Conservation (phyloP, 176 grass and related monocot genomes). For the Eragrostis curvula region DNA sequence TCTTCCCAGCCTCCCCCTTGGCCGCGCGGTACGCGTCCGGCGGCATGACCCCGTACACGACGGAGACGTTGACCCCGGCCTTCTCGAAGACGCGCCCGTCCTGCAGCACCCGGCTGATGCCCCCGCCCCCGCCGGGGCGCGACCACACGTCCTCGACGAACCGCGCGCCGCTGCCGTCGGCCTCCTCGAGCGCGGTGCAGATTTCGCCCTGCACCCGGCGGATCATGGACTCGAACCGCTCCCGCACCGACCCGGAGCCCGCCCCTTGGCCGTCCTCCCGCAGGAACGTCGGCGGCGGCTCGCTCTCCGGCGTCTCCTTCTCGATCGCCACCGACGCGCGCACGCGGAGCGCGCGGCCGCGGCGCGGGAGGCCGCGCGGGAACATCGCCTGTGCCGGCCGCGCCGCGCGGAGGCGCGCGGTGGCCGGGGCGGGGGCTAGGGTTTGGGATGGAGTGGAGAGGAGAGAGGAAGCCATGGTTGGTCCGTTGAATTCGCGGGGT, state of each 20-base stretch:
- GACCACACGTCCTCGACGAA: conserved; percentile 99
- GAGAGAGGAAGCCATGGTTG: conserved; percentile 60
- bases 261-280: conserved; percentile 56
- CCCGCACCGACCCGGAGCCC: conserved; percentile 74
- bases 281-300: conserved; percentile 88
- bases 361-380: background rate
- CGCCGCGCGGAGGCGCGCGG: background rate
- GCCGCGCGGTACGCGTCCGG: conserved; percentile 95
- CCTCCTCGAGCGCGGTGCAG: conserved; percentile 83
- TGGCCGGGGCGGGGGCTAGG: conserved; percentile 15
- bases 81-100: conserved; percentile 93
- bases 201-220: conserved; percentile 83
- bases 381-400: background rate
- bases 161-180: conserved; percentile 62
- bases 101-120: conserved; percentile 95
- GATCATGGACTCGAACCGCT: conserved; percentile 96
- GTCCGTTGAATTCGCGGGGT: background rate
- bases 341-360: conserved; percentile 35
- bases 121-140: conserved; percentile 79
- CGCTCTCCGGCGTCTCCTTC: conserved; percentile 94
- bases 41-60: conserved; percentile 93
- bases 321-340: conserved; percentile 81
- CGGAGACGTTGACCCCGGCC: conserved; percentile 93
- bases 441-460: conserved; percentile 54
- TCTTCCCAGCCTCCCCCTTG: conserved; percentile 64